Evolutionary conservation across 78 protist species (phyloP), one percentile per base, ranked within the genome.

Genomic region (Diacronema lutheri): DNA sequence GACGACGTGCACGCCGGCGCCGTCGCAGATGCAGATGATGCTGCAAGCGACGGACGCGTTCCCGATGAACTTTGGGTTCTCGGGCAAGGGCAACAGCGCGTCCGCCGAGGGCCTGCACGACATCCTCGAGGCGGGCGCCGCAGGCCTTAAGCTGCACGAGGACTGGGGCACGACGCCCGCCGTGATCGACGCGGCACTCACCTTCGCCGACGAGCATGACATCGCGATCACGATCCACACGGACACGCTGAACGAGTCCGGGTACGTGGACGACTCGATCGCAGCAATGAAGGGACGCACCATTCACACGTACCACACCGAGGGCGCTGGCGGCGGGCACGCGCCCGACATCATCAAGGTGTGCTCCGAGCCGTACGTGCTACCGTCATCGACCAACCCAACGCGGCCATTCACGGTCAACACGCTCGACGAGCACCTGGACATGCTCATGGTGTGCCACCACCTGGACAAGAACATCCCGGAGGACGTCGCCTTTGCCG

Each of bases 321-420:
- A 86, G 62, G 89, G 89, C 13, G 89, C 89, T 10, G 89, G 89
- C 38, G 89, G 89, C 69, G 89, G 89, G 20, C 89, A 86, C 62
- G 89, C 89, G 40, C 89, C 89, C 44, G 89, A 86, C 89, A 86
- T 86, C 76, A 86, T 86, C 65, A 55, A 56, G 35, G 76, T 86
- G 29, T 60, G 71, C 55, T 37, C 78, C n/a, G 46, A 57, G 80
- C 81, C 80, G 6, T 13, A 72, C 61, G 88, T 84, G 61, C n/a
- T 84, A 25, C 83, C 88, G 25, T 57, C 77, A 29, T 84, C 88
- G 64, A 84, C 88, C 40, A 84, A 84, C 88, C 88, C 88, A n/a
- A 84, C 88, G 31, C 65, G 69, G 35, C 71, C 73, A 13, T 46
- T 37, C 65, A 56, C 77, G 23, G 55, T 78, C 31, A 86, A 86